Evolutionary conservation across 2,329 filamentous ascomycete genomes (phyloP).

Genomic region (Pseudocercospora macadamiae): DNA sequence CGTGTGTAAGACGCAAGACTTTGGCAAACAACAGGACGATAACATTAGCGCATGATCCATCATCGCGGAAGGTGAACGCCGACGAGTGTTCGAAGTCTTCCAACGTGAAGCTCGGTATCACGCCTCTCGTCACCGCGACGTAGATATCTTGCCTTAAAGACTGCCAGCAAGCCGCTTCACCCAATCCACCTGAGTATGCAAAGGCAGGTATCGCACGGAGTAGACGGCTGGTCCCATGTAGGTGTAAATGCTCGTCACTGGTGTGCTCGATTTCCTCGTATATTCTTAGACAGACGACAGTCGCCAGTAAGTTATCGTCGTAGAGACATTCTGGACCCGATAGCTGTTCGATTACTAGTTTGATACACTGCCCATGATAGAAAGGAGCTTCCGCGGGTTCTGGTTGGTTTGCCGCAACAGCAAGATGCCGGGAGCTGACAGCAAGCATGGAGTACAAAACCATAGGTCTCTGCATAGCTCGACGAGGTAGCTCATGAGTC

Average conservation of each 20-base stretch:
- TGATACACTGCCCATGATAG: constrained; percentile 41
- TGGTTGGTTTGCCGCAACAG: constrained; percentile 30
- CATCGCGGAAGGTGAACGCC: constrained; percentile 43
- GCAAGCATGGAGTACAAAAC: constrained; percentile 40
- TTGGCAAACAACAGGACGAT: constrained; percentile 46
- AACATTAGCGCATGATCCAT: constrained; percentile 44
- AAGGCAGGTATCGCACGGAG: constrained; percentile 45
- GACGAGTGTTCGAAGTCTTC: constrained; percentile 45
- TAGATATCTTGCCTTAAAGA: constrained; percentile 48
- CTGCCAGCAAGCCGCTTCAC: constrained; percentile 48
- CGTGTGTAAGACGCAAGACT: constrained; percentile 36
- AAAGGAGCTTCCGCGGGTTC: constrained; percentile 35
- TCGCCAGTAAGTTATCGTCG: constrained; percentile 39
- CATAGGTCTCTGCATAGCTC: constrained; percentile 38
- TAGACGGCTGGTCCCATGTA: constrained; percentile 44
- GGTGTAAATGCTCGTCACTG: constrained; percentile 42
- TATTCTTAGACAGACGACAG: constrained; percentile 41
- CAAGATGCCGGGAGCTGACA: constrained; percentile 40
- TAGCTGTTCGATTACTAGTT: constrained; percentile 40
- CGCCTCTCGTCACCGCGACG: constrained; percentile 42
- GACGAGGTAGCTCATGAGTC: constrained; percentile 36
- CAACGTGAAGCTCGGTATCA: constrained; percentile 43
- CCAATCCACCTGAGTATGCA: constrained; percentile 44
- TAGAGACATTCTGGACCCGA: constrained; percentile 31
- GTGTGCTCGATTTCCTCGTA: constrained; percentile 40